A percentile compares a stretch with the other conserved stretches of the same genome.
Conservation (phyloP, 306 rosid species). For the Ormosia semicastrata region DNA sequence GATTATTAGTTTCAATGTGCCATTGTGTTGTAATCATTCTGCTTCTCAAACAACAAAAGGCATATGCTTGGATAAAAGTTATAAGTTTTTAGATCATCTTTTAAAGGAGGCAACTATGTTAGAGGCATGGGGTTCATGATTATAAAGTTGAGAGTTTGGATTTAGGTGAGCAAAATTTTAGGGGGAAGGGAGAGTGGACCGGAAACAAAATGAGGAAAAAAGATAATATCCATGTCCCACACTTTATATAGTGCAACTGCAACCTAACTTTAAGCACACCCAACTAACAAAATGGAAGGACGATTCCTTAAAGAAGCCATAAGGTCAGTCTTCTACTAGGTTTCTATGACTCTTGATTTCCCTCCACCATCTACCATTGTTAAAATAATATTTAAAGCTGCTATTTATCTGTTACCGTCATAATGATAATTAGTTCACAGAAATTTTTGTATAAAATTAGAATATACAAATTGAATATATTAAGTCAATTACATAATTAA, state of each 20-base stretch:
- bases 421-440: neutral
- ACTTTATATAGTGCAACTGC: neutral
- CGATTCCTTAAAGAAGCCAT: constrained; percentile 25
- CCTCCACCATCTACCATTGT: constrained; percentile 9
- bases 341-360: constrained; percentile 20
- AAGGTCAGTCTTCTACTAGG: constrained; percentile 25
- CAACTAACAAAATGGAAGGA: neutral
- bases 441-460: too few species aligned
- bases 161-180: neutral
- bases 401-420: constrained; percentile 16
- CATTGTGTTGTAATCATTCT: neutral
- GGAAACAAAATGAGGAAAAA: neutral
- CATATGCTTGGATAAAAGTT: neutral
- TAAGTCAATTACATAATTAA: too few species aligned
- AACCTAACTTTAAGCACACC: constrained; percentile 43
- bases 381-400: constrained; percentile 19
- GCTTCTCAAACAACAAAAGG: neutral
- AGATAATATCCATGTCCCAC: constrained; percentile 16
- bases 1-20: neutral
- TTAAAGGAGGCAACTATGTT: neutral
- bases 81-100: neutral
- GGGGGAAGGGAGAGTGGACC: neutral
- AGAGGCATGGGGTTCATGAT: neutral
- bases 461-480: too few species aligned
- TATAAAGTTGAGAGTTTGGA: neutral